These are phyloP conservation scores for Saccharomyces uvarum DNA, from an alignment of 1,139 yeast species.

Conservation along the genomic window DNA sequence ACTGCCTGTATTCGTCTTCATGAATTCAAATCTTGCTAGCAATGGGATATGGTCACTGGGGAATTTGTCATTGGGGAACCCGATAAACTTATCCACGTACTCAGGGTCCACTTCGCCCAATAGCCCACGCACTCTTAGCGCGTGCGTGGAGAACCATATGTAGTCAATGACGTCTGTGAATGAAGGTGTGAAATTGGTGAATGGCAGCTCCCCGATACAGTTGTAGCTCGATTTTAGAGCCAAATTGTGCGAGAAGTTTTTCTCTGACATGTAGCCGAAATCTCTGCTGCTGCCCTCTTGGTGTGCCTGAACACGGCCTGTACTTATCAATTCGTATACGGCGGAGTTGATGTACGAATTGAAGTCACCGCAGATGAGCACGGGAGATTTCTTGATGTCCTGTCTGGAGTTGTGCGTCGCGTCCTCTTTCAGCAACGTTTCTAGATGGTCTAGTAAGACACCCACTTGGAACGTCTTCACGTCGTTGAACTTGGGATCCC, in stretches of 20 bases:
- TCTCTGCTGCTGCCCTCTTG: slow-evolving; percentile 77
- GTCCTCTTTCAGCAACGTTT: slow-evolving; percentile 40
- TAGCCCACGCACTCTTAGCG: slow-evolving; percentile 74
- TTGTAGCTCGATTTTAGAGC: slow-evolving; percentile 81
- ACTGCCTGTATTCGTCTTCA: slow-evolving; percentile 38
- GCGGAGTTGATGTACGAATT: slow-evolving; percentile 85
- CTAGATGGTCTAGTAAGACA: slow-evolving; percentile 80
- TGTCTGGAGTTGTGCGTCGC: slow-evolving; percentile 35
- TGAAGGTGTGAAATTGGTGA: slow-evolving; percentile 88
- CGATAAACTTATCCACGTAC: slow-evolving; percentile 70
- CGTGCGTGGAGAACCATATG: slow-evolving; percentile 83
- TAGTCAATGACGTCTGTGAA: slow-evolving; percentile 92
- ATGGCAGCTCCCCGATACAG: slow-evolving; percentile 80
- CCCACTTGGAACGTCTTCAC: slow-evolving; percentile 96
- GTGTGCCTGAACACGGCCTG: slow-evolving; percentile 69
- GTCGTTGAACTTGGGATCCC: slow-evolving; percentile 97
- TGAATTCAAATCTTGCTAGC: slow-evolving; percentile 66
- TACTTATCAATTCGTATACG: slow-evolving; percentile 80
- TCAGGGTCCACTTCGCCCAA: slow-evolving; percentile 77
- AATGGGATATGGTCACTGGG: slow-evolving; percentile 93
- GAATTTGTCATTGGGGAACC: slow-evolving; percentile 88
- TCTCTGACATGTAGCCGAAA: slow-evolving; percentile 85
- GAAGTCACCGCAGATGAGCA: slow-evolving; percentile 90
- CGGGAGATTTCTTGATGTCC: slow-evolving; percentile 60
- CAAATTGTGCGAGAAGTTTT: slow-evolving; percentile 77